These are phyloP conservation scores for Podospora didyma DNA, from an alignment of 495 filamentous ascomycete species.

Conservation along the genomic window DNA sequence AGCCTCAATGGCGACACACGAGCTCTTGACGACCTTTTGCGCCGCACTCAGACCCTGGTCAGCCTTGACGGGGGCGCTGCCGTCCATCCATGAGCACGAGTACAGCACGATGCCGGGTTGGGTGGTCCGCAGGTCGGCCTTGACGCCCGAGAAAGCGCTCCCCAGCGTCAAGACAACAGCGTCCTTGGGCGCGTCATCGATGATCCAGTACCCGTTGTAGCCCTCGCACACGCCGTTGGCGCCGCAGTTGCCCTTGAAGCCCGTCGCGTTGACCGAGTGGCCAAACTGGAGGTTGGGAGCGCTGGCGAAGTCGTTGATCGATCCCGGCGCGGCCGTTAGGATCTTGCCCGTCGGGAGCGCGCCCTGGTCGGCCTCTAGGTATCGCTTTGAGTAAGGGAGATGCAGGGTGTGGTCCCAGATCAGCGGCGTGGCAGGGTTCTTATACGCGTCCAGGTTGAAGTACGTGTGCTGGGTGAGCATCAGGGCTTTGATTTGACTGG, in stretches of 20 bases:
- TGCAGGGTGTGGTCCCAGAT: conserved; percentile 70
- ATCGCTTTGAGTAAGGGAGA: conserved; percentile 67
- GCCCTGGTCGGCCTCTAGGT: conserved; percentile 64
- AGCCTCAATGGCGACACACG: conserved; percentile 59
- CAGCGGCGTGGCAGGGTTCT: conserved; percentile 49
- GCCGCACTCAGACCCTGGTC: conserved; percentile 58
- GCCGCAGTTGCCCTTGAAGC: conserved; percentile 64
- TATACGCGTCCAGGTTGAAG: conserved; percentile 82
- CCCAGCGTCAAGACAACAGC: conserved; percentile 55
- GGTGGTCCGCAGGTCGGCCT: conserved; percentile 65
- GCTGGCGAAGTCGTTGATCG: conserved; percentile 69
- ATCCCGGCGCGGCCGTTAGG: conserved; percentile 48
- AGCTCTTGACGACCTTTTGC: conserved; percentile 49
- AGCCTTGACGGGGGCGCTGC: conserved; percentile 52
- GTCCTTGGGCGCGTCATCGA: conserved; percentile 58
- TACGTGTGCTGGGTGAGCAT: conserved; percentile 79
- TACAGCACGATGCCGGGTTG: conserved; percentile 70
- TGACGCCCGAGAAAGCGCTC: conserved; percentile 61
- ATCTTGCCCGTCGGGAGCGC: conserved; percentile 72
- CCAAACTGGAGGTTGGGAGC: conserved; percentile 58
- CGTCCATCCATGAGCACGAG: conserved; percentile 67
- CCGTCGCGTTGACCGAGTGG: conserved; percentile 50
- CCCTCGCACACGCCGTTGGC: conserved; percentile 62
- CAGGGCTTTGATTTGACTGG: conserved; percentile 54
- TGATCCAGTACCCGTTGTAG: conserved; percentile 74